phyloP scores from a whole-genome alignment of 2,329 filamentous ascomycete genomes.

The Purpureocillium takamizusanense region DNA sequence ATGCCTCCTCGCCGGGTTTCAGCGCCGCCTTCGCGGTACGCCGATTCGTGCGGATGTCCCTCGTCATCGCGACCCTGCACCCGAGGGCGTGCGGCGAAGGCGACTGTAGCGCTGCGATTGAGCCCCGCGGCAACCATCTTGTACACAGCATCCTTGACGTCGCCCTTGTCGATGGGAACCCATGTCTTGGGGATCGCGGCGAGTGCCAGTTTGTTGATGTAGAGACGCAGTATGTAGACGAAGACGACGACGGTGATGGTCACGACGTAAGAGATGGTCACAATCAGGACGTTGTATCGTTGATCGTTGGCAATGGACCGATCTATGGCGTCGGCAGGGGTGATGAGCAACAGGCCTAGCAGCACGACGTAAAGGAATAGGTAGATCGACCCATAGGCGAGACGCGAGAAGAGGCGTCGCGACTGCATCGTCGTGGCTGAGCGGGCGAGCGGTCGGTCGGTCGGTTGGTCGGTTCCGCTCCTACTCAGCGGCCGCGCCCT shows the following conservation, averaged over 20 bases:
- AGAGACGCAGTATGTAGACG: conserved; percentile 76
- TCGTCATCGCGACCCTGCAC: conserved; percentile 12
- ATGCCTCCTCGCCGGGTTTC: conserved; percentile 22
- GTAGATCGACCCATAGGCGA: conserved; percentile 76
- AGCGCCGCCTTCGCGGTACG: neutral
- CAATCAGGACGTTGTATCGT: conserved; percentile 73
- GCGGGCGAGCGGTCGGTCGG: neutral
- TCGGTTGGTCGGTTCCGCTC: too few relatives aligned
- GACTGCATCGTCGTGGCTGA: conserved; percentile 8
- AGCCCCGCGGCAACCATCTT: conserved; percentile 67
- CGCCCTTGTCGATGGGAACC: conserved; percentile 78
- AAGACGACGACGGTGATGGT: conserved; percentile 62
- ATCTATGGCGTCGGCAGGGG: conserved; percentile 72
- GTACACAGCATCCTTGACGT: conserved; percentile 66
- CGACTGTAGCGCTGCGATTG: conserved; percentile 68
- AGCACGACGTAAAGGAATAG: conserved; percentile 66
- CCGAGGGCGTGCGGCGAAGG: conserved; percentile 50
- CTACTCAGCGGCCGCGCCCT: too few relatives aligned
- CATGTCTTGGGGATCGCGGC: conserved; percentile 78
- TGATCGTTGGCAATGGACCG: conserved; percentile 61
- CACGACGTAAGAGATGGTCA: conserved; percentile 66
- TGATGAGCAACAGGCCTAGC: conserved; percentile 64
- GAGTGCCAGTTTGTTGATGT: conserved; percentile 72
- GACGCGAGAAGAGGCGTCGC: conserved; percentile 54
- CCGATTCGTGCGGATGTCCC: conserved; percentile 7